Conservation (phyloP, 805 yeast genomes). For the Candida xiaguanensis region DNA sequence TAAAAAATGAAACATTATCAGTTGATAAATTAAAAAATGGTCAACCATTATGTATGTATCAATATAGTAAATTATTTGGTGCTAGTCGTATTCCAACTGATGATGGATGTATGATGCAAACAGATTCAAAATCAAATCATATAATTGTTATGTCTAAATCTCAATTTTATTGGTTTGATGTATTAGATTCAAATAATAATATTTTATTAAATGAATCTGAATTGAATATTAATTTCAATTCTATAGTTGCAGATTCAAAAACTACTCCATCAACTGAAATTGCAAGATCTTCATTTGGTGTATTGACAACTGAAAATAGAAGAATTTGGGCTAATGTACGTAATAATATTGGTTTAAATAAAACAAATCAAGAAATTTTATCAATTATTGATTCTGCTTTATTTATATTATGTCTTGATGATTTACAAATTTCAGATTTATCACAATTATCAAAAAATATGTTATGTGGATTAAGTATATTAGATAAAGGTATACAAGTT, state of each 20-base stretch:
- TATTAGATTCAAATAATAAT: conserved; percentile 68
- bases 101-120: conserved; percentile 81
- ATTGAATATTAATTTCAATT: conserved; percentile 66
- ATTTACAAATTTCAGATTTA: conserved; percentile 59
- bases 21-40: conserved; percentile 66
- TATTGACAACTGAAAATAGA: conserved; percentile 85
- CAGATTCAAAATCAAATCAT: conserved; percentile 72
- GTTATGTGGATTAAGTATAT: conserved; percentile 78
- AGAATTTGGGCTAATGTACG: conserved; percentile 82
- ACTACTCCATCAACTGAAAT: conserved; percentile 51
- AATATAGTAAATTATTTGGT: conserved; percentile 82
- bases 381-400: conserved; percentile 76
- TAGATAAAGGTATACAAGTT: conserved; percentile 83
- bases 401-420: conserved; percentile 81
- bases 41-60: conserved; percentile 81
- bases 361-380: conserved; percentile 65
- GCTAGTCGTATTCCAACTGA: conserved; percentile 80
- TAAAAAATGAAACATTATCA: conserved; percentile 68
- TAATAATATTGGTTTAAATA: conserved; percentile 42
- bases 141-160: conserved; percentile 79
- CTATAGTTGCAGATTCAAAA: conserved; percentile 72
- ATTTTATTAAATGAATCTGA: conserved; percentile 73
- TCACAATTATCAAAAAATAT: conserved; percentile 74
- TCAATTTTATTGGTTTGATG: conserved; percentile 95
- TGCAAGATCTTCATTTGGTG: conserved; percentile 80